Evolutionary conservation across 306 rosid species (phyloP), one percentile per base, ranked within the genome.

Genomic region (Oxytropis ochrocephala): DNA sequence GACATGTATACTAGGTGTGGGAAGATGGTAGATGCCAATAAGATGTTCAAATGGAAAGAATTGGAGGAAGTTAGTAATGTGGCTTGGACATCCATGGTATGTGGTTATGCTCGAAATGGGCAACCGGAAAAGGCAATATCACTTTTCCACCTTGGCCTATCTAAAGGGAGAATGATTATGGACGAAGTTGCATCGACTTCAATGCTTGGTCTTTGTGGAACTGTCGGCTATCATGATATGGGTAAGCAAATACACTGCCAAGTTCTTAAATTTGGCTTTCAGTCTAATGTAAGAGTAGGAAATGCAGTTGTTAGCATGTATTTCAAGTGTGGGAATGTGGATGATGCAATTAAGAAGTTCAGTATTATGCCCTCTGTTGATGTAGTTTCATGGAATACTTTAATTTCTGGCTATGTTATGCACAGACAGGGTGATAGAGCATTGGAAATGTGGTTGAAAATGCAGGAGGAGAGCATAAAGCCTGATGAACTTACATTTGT

Each of bases 251-350:
- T 90, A 24, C 96, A 90, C 60, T 60, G 93, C 69, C 80, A 74
- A 76, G 89, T 75, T 73, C 36, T 86, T 47, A 92, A 92, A 75
- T 73, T 43, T 21, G 93, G 96, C 36, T 81, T 82, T 58, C 65
- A 80, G 38, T 61, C 82, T 70, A 84, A 90, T 79, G 14, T 83
- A 56, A 81, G 80, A 64, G 90, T 88, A 1, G 97, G 88, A 70
- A 93, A 90, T 84, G 91, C 94, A 36, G 50, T 83, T 47, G 72
- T 88, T 33, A 78, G 90, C 83, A 93, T 93, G 98, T 93, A 93
- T 66, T 83, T 82, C 8, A 88, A 93, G 85, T 93, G 96, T 58
- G 87, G 91, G 86, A 86, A 78, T 79, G 77, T 82, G 83, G 91
- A 88, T 18, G 89, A 85, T 62, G 96, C 90, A 11, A 62, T 77